A percentile compares a stretch with the other conserved stretches of the same genome.
phyloP scores from a whole-genome alignment of 2,329 filamentous ascomycete genomes.

The Talaromyces atroroseus region DNA sequence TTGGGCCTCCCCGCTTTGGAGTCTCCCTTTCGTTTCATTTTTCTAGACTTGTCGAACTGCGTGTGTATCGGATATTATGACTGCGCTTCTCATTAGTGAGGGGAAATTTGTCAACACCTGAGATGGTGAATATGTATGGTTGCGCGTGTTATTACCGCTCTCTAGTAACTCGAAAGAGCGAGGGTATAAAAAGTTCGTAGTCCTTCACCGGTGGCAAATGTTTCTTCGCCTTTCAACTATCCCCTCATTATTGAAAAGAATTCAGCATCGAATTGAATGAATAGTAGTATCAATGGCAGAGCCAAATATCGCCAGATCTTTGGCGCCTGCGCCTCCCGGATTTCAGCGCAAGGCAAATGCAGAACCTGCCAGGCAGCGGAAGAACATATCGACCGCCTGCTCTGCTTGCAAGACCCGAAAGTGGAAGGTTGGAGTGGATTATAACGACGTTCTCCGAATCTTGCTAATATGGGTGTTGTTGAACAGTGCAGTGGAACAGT shows the following conservation, averaged over 20 bases:
- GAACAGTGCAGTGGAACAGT: conserved; percentile 26
- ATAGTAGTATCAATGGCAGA: conserved; percentile 4
- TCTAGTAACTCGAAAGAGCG: not conserved
- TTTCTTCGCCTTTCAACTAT: not conserved
- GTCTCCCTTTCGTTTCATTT: not conserved
- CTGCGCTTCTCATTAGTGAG: not conserved
- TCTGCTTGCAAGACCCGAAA: conserved; percentile 11
- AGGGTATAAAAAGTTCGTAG: not conserved
- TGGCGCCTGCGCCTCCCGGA: conserved; percentile 13
- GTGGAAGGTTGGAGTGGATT: conserved; percentile 9
- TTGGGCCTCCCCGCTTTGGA: conserved; percentile 1
- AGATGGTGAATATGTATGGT: not conserved
- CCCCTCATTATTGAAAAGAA: not conserved
- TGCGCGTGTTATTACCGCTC: not conserved
- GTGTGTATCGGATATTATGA: not conserved
- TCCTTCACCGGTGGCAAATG: not conserved
- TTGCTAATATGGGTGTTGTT: conserved; percentile 22
- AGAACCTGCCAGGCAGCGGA: conserved; percentile 8
- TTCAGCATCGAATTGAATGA: not conserved
- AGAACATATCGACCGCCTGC: conserved; percentile 13
- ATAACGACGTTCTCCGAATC: not conserved
- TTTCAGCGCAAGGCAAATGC: conserved; percentile 9
- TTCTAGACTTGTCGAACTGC: not conserved
- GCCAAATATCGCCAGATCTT: conserved; percentile 7
- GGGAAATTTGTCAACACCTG: not conserved